Conservation (phyloP, 495 filamentous ascomycete genomes). For the Penicillium salamii region DNA sequence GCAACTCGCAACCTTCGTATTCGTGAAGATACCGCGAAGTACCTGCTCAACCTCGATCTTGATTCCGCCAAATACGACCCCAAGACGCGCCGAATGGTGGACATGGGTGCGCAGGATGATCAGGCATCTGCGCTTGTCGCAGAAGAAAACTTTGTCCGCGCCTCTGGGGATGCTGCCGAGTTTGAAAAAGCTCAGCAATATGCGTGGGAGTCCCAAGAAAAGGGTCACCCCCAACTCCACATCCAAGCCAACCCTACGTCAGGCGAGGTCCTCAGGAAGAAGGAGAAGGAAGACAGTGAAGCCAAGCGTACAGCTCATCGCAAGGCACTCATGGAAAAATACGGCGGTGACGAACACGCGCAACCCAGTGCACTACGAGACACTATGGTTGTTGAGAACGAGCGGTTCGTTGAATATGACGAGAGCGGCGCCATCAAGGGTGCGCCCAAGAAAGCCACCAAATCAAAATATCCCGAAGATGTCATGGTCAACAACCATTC, state of each 20-base stretch:
- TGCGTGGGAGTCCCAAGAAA: slow-evolving; percentile 94
- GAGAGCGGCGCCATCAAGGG: slow-evolving; percentile 87
- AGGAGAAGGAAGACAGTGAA: slow-evolving; percentile 67
- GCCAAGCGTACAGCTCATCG: slow-evolving; percentile 63
- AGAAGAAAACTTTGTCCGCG: slow-evolving; percentile 89
- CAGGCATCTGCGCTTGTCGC: slow-evolving; percentile 84
- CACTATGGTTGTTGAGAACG: slow-evolving; percentile 70
- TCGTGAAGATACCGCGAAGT: slow-evolving; percentile 98
- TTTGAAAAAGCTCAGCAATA: slow-evolving; percentile 87
- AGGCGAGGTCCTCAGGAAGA: slow-evolving; percentile 78
- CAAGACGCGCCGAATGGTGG: slow-evolving; percentile 92
- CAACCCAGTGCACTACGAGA: slow-evolving; percentile 61
- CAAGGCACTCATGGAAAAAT: slow-evolving; percentile 77
- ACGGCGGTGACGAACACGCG: slow-evolving; percentile 70
- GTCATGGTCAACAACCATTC: slow-evolving; percentile 87
- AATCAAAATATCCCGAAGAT: slow-evolving; percentile 90
- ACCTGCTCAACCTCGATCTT: slow-evolving; percentile 87
- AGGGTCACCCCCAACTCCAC: slow-evolving; percentile 71
- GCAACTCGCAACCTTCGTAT: slow-evolving; percentile 87
- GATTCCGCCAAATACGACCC: slow-evolving; percentile 98
- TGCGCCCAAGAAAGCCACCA: slow-evolving; percentile 66
- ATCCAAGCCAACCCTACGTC: slow-evolving; percentile 95
- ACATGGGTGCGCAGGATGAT: slow-evolving; percentile 78
- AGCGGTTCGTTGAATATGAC: slow-evolving; percentile 94
- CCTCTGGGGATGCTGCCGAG: slow-evolving; percentile 90